Evolutionary conservation across 2,329 filamentous ascomycete species (phyloP).

Genomic region (Zasmidium citrigriseum): DNA sequence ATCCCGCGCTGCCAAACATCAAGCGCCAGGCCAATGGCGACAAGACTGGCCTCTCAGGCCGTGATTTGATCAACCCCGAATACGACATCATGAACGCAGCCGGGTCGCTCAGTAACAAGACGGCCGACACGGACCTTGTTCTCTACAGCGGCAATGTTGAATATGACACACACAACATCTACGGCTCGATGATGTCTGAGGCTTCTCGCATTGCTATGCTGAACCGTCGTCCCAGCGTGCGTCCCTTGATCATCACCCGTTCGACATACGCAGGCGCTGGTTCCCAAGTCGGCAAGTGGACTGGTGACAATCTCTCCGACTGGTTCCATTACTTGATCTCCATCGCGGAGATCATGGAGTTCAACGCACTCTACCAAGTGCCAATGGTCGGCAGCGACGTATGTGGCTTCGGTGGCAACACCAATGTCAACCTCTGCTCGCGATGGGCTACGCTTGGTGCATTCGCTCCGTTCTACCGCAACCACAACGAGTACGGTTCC

Average conservation of each 20-base stretch:
- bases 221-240: slow-evolving; percentile 60
- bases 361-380: slow-evolving; percentile 49
- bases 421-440: slow-evolving; percentile 68
- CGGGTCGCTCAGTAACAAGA: slow-evolving; percentile 43
- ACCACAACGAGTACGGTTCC: slow-evolving; percentile 62
- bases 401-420: slow-evolving; percentile 71
- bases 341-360: slow-evolving; percentile 47
- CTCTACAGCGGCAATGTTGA: slow-evolving; percentile 67
- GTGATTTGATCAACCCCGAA: slow-evolving; percentile 64
- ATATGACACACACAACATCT: slow-evolving; percentile 78
- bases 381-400: slow-evolving; percentile 62
- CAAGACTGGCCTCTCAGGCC: slow-evolving; percentile 58
- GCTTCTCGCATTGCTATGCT: slow-evolving; percentile 68
- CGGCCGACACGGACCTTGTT: slow-evolving; percentile 67
- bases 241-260: slow-evolving; percentile 73
- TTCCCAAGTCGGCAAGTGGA: slow-evolving; percentile 59
- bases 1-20: slow-evolving; percentile 12
- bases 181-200: slow-evolving; percentile 73
- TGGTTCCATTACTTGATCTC: slow-evolving; percentile 49
- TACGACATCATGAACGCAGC: slow-evolving; percentile 67
- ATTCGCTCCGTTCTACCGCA: slow-evolving; percentile 74
- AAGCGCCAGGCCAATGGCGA: slow-evolving; percentile 26
- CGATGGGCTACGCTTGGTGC: slow-evolving; percentile 75
- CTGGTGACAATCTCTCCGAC: slow-evolving; percentile 55
- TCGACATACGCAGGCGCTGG: slow-evolving; percentile 76